Evolutionary conservation across 345 rosid genomes (phyloP).

Genomic region (Clausena lansium): DNA sequence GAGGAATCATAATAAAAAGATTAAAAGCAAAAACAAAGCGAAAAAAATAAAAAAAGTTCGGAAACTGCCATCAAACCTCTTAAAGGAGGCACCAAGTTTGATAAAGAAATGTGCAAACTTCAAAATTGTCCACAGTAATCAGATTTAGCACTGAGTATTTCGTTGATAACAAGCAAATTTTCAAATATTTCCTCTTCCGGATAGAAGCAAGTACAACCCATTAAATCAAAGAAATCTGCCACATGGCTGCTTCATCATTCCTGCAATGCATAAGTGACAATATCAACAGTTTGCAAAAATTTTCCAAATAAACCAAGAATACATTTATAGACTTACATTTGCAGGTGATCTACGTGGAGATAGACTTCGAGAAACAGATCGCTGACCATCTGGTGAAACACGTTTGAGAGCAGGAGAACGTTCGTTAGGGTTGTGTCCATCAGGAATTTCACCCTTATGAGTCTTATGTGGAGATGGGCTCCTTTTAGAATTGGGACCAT

Average conservation of each 20-base stretch:
- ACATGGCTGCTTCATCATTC: slow-evolving; percentile 1
- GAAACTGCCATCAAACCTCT: neutral
- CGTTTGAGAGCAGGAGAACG: slow-evolving; percentile 36
- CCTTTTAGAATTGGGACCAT: slow-evolving; percentile 37
- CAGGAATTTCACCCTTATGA: slow-evolving; percentile 37
- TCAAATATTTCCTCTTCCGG: slow-evolving; percentile 1
- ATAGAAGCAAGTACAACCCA: slow-evolving; percentile 6
- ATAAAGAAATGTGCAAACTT: neutral
- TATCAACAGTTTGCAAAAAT: slow-evolving; percentile 1
- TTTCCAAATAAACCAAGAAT: neutral
- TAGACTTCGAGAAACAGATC: slow-evolving; percentile 35
- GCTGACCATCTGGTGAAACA: slow-evolving; percentile 34
- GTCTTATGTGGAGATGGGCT: slow-evolving; percentile 38
- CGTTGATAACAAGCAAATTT: neutral
- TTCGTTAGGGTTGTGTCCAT: slow-evolving; percentile 26
- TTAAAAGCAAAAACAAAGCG: neutral
- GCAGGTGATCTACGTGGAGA: slow-evolving; percentile 26
- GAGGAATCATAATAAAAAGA: neutral
- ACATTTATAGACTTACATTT: slow-evolving; percentile 22
- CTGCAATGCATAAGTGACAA: slow-evolving; percentile 7
- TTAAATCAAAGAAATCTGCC: neutral
- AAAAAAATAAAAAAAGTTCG: neutral
- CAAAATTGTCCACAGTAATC: neutral
- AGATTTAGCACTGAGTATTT: slow-evolving; percentile 3
- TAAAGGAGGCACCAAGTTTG: neutral